phyloP scores from a whole-genome alignment of 2,329 filamentous ascomycete genomes.

The Elsinoe batatas region DNA sequence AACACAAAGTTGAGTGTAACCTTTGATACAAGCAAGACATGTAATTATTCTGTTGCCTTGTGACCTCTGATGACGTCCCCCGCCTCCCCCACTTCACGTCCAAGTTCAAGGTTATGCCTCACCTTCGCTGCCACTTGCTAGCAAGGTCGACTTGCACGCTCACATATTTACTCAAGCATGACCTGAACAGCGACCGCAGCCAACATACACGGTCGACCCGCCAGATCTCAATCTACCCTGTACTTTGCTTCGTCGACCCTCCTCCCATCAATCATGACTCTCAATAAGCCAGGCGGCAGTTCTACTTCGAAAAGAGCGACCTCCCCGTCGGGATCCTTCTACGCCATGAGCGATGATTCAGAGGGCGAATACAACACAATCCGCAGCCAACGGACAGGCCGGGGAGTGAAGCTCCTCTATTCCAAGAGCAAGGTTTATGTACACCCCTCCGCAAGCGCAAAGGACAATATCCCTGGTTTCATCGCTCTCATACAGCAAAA shows the following conservation, averaged over 20 bases:
- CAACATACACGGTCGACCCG: too few relatives aligned
- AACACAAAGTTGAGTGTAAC: too few relatives aligned
- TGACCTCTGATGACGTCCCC: neutral
- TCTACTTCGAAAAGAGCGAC: conserved; percentile 30
- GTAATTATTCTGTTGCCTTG: neutral
- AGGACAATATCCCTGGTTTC: conserved; percentile 92
- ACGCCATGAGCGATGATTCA: conserved; percentile 92
- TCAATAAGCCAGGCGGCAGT: neutral
- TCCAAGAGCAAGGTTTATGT: conserved; percentile 99
- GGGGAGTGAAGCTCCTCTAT: conserved; percentile 85
- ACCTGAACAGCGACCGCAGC: too few relatives aligned
- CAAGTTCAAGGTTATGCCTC: too few relatives aligned
- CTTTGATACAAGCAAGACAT: too few relatives aligned
- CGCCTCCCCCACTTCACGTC: neutral
- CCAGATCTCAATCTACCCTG: neutral
- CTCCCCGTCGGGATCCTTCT: conserved; percentile 81
- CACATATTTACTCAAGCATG: too few relatives aligned
- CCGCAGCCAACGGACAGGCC: conserved; percentile 63
- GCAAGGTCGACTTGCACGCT: too few relatives aligned
- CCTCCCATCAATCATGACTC: neutral
- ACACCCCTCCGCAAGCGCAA: conserved; percentile 82
- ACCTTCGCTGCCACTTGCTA: too few relatives aligned
- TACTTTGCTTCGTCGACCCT: neutral
- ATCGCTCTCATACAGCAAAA: conserved; percentile 91
- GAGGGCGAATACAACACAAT: conserved; percentile 94